Evolutionary conservation across 129 eudicot species (phyloP), one percentile per base, ranked within the genome.

Genomic region (Kitagawia praeruptora): DNA sequence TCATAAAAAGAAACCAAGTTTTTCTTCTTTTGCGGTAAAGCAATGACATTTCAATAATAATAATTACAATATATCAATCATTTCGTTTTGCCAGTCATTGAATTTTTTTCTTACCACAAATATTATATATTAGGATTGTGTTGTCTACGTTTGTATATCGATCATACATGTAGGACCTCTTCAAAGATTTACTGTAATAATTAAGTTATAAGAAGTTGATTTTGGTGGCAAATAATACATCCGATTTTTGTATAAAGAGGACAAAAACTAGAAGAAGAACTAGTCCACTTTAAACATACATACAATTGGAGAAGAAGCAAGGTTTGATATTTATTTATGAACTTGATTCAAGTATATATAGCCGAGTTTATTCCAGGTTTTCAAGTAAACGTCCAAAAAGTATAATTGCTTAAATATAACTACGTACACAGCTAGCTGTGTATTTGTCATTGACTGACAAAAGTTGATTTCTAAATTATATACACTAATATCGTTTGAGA

Each of bases 21-120:
- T 86, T 81, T 75, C 72, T 78, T 63, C 76, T 77, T 80, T 84
- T 83, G 82, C 83, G 51, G 77, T 83, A 44, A 58, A 44, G 74
- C 77, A 78, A 39, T 38, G 69, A 16, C 28, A 56, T 56, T 37
- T 37, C 42, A 76, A 81, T 46, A 63, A 69, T 13, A 53, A 54
- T 19, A 11, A 46, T 46, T 5, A 45, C 42, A 40, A 40, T 6
- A 15, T 15, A 4, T 69, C 27, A 1, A 69, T 69, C 74, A 31
- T 34, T 69, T 72, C 10, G 0, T 37, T 70, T 38, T 70, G 44
- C 1, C 25, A 70, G 40, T 7, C 6, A 7, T 16, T 23, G 21
- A 0, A 11, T 40, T 77, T 61, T 27, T 69, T 69, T 69, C 38
- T 8, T 16, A 34, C 21, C 75, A 38, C 5, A 6, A 18, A 0